These are phyloP conservation scores for Colletotrichum sp. DNA, from an alignment of 2,329 filamentous ascomycete species.

Conservation along the genomic window DNA sequence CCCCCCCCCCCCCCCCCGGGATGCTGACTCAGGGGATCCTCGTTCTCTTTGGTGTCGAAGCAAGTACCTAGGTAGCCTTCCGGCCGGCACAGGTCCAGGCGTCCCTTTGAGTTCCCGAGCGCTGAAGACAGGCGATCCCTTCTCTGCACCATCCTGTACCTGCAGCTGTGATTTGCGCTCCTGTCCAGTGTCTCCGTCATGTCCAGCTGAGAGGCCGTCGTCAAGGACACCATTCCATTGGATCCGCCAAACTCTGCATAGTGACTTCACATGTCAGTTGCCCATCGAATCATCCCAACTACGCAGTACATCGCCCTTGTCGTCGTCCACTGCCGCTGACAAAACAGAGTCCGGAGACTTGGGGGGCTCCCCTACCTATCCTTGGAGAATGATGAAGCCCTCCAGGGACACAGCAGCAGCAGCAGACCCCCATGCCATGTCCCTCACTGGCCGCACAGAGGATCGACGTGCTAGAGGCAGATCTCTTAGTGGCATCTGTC, in stretches of 20 bases:
- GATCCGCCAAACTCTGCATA: neutral
- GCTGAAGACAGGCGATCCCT: neutral
- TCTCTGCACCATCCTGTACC: slow-evolving; percentile 1
- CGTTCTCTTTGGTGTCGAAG: neutral
- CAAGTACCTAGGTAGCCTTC: neutral
- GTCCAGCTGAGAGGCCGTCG: neutral
- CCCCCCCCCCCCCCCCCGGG: neutral
- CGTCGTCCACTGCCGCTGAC: neutral
- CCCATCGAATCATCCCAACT: neutral
- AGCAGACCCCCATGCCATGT: neutral
- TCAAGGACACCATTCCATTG: neutral
- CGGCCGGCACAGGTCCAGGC: neutral
- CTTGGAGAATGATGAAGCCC: neutral
- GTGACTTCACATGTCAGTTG: slow-evolving; percentile 7
- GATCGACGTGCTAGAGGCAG: slow-evolving; percentile 14
- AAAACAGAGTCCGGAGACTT: neutral
- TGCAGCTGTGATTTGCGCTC: slow-evolving; percentile 10
- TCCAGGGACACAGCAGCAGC: neutral
- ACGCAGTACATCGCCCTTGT: neutral
- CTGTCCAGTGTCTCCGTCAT: neutral
- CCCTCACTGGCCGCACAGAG: neutral
- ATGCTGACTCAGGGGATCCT: neutral
- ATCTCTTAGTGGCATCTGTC: slow-evolving; percentile 11
- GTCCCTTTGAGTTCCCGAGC: neutral
- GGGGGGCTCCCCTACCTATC: neutral